These are phyloP conservation scores for Blastomyces silverae DNA, from an alignment of 2,329 filamentous ascomycete genomes.

Conservation along the genomic window DNA sequence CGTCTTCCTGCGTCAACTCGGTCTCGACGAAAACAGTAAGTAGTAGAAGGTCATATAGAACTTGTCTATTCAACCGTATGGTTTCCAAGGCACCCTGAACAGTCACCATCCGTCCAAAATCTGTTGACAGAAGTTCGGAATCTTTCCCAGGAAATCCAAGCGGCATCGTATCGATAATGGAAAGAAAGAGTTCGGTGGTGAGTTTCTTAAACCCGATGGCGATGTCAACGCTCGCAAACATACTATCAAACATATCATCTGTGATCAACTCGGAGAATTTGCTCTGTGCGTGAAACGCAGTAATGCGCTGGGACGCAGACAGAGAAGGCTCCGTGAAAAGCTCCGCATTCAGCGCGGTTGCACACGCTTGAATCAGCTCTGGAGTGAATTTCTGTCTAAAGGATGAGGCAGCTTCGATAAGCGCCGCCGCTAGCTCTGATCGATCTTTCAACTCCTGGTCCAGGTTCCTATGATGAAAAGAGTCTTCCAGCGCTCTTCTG, in stretches of 20 bases:
- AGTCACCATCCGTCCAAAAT: slow-evolving; percentile 68
- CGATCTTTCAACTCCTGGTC: slow-evolving; percentile 46
- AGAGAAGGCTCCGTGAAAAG: slow-evolving; percentile 66
- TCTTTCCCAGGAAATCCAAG: slow-evolving; percentile 37
- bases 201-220: slow-evolving; percentile 47
- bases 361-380: slow-evolving; percentile 60
- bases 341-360: slow-evolving; percentile 62
- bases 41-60: slow-evolving; percentile 75
- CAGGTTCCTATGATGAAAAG: slow-evolving; percentile 42
- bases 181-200: slow-evolving; percentile 48
- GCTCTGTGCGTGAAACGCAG: slow-evolving; percentile 69
- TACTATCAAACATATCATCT: slow-evolving; percentile 68
- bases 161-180: slow-evolving; percentile 46
- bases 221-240: slow-evolving; percentile 64
- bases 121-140: slow-evolving; percentile 49
- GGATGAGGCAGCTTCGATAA: slow-evolving; percentile 62
- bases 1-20: slow-evolving; percentile 67
- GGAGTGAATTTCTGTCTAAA: slow-evolving; percentile 67
- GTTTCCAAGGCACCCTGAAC: slow-evolving; percentile 74
- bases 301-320: slow-evolving; percentile 66
- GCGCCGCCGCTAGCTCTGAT: slow-evolving; percentile 50
- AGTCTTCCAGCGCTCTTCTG: slow-evolving; percentile 36
- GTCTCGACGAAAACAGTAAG: slow-evolving; percentile 81
- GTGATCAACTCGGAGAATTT: slow-evolving; percentile 72
- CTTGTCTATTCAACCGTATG: slow-evolving; percentile 62